Base-by-base conservation (phyloP, 1,284 basidiomycete species). In the Rhizoctonia solani region DNA sequence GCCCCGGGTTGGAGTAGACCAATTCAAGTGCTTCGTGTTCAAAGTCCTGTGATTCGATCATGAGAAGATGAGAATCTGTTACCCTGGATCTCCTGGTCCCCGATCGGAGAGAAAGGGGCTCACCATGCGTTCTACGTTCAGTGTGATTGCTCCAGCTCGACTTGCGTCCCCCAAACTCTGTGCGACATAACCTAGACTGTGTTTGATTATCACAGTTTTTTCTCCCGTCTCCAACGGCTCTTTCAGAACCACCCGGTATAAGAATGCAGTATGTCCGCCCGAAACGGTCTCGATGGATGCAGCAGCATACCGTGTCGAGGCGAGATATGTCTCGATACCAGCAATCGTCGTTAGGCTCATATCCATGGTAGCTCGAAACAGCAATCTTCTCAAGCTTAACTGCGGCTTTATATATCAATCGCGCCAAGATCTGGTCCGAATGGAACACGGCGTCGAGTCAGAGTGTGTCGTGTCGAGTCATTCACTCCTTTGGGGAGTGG, bases 201-300 rank as follows among this genome's bases (percentile, higher is more conserved):
- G 58, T 50, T 61, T 61, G 42, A 61, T 46, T 14, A 61, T 29
- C 3, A 61, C 44, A 19, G 39, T 59, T 30, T 19, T 59, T 42
- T 37, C 30, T 13, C 58, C 46, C 2, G 27, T 30, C 1, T 29
- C 13, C n/a, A 32, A 13, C 1, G 58, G 58, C 1, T 2, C 25
- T 14, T 61, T 23, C 1, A 61, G 46, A 2, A 25, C 21, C 14
- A 61, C 44, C 44, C 58, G 58, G 23, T 61, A 61, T 30, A 21
- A 25, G 32, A 23, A 50, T 49, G 1, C 44, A 42, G 6, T 4
- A 5, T n/a, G 9, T 1, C 3, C 58, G 44, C n/a, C 46, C 44
- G 19, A 4, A 13, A n/a, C 37, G 30, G 11, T 34, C 30, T 61
- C 44, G 19, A 61, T 29, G 19, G 47, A 42, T 16, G 46, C 8